These are phyloP conservation scores for Clonostachys chloroleuca DNA, from an alignment of 2,329 filamentous ascomycete species.

Conservation along the genomic window DNA sequence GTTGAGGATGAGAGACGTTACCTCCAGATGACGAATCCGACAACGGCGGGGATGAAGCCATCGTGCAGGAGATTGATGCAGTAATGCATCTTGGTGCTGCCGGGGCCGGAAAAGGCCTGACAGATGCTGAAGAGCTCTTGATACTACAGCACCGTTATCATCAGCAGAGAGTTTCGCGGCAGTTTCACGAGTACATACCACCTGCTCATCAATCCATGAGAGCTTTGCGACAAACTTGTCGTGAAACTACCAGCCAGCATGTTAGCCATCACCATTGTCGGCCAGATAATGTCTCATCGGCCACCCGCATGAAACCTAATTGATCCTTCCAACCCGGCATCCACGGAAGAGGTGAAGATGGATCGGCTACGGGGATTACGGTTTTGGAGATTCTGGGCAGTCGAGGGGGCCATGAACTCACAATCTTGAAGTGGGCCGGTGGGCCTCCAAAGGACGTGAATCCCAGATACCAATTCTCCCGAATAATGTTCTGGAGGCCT, in stretches of 20 bases:
- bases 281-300: too few species aligned
- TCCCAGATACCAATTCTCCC: conserved; percentile 53
- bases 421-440: conserved; percentile 65
- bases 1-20: conserved; percentile 14
- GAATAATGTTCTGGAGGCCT: conserved; percentile 1
- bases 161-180: background rate
- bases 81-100: conserved; percentile 67
- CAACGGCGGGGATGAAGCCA: conserved; percentile 51
- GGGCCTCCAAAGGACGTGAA: conserved; percentile 64
- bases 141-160: conserved; percentile 39
- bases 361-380: too few species aligned
- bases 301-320: too few species aligned
- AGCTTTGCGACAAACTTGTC: conserved; percentile 55
- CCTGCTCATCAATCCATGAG: conserved; percentile 66
- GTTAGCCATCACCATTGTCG: too few species aligned
- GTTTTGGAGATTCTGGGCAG: too few species aligned
- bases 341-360: too few species aligned
- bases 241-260: conserved; percentile 32
- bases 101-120: conserved; percentile 65
- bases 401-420: conserved; percentile 12
- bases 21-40: conserved; percentile 63
- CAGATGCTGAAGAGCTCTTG: conserved; percentile 68
- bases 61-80: conserved; percentile 62
- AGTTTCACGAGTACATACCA: conserved; percentile 30
- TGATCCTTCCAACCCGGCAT: too few species aligned